Evolutionary conservation across 371 early-diverging fungal genomes (phyloP), one percentile per base, ranked within the genome.

Genomic region (Haplosporangium sp.): DNA sequence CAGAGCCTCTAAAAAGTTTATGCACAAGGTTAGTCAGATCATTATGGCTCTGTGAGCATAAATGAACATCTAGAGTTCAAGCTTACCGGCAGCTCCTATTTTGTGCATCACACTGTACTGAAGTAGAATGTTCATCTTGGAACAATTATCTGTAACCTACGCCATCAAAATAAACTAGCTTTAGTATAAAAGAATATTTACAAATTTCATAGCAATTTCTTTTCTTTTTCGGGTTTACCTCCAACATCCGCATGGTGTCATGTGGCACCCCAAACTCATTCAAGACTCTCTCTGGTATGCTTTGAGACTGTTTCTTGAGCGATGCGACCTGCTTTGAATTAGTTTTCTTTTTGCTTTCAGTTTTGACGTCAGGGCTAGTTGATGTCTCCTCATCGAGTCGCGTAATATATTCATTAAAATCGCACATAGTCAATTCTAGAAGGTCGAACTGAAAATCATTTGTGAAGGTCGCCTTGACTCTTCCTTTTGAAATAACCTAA

Each of bases 251-350:
- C 71, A 74, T 64, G 3, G 71, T 50, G 19, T 70, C 70, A 35
- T 37, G 45, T 0, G 74, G n/a, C 13, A 78, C 57, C 9, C 79
- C 79, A 61, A 62, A 78, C 48, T 71, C 79, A 35, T 78, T 78
- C 10, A 78, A 67, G 35, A 64, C 45, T 40, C 56, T 78, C 45
- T 78, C 79, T 7, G 78, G 74, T 58, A 70, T 63, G 44, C 20
- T 61, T 15, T 50, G 60, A 37, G 57, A 1, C 2, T 39, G 17
- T 44, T 71, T 73, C 44, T 70, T 73, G 1, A 44, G n/a, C 4
- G 63, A 39, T n/a, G 44, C 47, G 1, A 44, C 34, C 2, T 63
- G 61, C 57, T 74, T 78, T 34, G 67, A 67, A 35, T 45, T 52
- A 4, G 42, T 55, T 50, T 74, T 78, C 50, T 67, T 78, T 52